A percentile compares a stretch with the other conserved stretches of the same genome.
These are phyloP conservation scores for Prunella vulgaris DNA, from an alignment of 257 asterid species.

Conservation along the genomic window DNA sequence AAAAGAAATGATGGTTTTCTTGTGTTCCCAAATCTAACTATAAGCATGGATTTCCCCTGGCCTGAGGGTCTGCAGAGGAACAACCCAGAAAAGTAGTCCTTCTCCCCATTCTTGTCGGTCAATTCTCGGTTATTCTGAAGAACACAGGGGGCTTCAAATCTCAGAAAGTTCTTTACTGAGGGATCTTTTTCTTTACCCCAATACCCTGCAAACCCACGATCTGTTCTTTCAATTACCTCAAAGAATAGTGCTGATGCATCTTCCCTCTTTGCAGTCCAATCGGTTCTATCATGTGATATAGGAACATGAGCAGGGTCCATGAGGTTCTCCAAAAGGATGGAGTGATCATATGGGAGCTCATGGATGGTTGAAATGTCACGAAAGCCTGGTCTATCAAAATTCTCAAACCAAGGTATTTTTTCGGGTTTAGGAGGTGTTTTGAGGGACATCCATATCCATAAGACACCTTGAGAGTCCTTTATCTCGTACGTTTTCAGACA, in stretches of 20 bases:
- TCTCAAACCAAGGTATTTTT: slow-evolving; percentile 82
- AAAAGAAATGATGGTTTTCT: slow-evolving; percentile 41
- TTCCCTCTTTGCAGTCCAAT: slow-evolving; percentile 78
- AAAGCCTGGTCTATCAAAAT: slow-evolving; percentile 60
- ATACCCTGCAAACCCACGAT: slow-evolving; percentile 81
- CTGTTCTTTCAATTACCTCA: slow-evolving; percentile 67
- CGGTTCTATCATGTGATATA: slow-evolving; percentile 89
- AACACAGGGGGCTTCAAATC: slow-evolving; percentile 83
- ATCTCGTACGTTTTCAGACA: slow-evolving; percentile 63
- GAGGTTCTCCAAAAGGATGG: slow-evolving; percentile 91
- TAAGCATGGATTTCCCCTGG: slow-evolving; percentile 95
- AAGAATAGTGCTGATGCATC: slow-evolving; percentile 72
- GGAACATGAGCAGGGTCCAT: slow-evolving; percentile 99
- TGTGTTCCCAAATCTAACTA: slow-evolving; percentile 79
- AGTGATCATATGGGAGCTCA: slow-evolving; percentile 94
- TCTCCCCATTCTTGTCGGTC: slow-evolving; percentile 50
- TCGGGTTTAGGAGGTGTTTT: slow-evolving; percentile 53
- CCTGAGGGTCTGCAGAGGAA: slow-evolving; percentile 91
- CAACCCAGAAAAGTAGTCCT: slow-evolving; percentile 59
- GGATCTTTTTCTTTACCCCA: slow-evolving; percentile 76
- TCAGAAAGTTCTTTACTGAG: slow-evolving; percentile 45
- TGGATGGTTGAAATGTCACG: slow-evolving; percentile 73
- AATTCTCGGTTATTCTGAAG: slow-evolving; percentile 74
- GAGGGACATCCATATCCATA: slow-evolving; percentile 97
- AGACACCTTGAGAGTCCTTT: slow-evolving; percentile 83